Conservation (phyloP, 805 yeast genomes). For the Kodamaea sagamina region DNA sequence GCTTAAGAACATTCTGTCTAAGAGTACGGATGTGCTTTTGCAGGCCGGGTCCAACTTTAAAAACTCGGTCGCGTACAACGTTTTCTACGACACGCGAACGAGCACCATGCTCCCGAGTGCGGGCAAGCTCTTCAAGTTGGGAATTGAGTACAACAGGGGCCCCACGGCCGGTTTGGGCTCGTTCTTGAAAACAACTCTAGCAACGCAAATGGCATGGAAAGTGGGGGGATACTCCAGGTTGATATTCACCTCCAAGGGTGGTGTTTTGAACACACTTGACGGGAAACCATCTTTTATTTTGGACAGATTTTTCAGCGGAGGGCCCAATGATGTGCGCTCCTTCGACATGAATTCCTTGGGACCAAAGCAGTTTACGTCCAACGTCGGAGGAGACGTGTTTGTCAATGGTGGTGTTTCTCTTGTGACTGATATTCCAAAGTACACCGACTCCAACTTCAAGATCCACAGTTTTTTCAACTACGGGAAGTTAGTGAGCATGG, state of each 20-base stretch:
- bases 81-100: slow-evolving; percentile 48
- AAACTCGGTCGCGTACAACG: slow-evolving; percentile 42
- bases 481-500: slow-evolving; percentile 42
- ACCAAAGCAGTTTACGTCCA: slow-evolving; percentile 51
- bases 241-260: slow-evolving; percentile 35
- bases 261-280: slow-evolving; percentile 29
- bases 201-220: slow-evolving; percentile 36
- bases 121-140: slow-evolving; percentile 41
- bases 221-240: slow-evolving; percentile 11
- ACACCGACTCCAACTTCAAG: slow-evolving; percentile 48
- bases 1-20: slow-evolving; percentile 32
- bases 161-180: slow-evolving; percentile 23
- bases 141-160: slow-evolving; percentile 32
- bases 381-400: slow-evolving; percentile 56
- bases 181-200: slow-evolving; percentile 46
- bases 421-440: slow-evolving; percentile 45
- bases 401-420: slow-evolving; percentile 48
- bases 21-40: slow-evolving; percentile 31
- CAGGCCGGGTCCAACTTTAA: slow-evolving; percentile 51
- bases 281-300: slow-evolving; percentile 36
- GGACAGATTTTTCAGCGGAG: slow-evolving; percentile 59
- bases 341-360: slow-evolving; percentile 55
- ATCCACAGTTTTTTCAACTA: slow-evolving; percentile 50
- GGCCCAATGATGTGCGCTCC: slow-evolving; percentile 59
- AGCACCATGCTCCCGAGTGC: slow-evolving; percentile 42